Base-by-base conservation (phyloP, 129 eudicot genomes). In the Silybum marianum region DNA sequence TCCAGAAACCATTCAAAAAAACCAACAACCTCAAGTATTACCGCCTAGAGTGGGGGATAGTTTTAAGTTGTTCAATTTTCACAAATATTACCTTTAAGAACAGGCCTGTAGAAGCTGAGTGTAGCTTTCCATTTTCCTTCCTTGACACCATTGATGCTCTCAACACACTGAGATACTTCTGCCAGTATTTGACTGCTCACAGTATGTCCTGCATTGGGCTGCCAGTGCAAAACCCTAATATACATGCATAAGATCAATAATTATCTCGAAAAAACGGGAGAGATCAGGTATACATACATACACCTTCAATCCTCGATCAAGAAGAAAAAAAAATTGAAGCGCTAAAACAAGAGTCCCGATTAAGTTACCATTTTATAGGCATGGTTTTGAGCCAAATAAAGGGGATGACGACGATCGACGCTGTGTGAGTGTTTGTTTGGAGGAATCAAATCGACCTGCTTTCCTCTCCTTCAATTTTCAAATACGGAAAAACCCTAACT, bases 181-280 rank as follows among this genome's bases (percentile, higher is more conserved):
- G 89, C 84, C 34, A 95, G 90, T 78, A 95, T 89, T 65, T 90
- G 94, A 66, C 86, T 89, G 91, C 87, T 95, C 21, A 89, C 96
- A 0, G 97, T 88, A 18, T 91, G 82, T 2, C 98, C 97, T 3
- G 97, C 92, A 83, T 92, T 94, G 3, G 98, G 98, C 81, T 87
- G 93, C 98, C 97, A 94, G 80, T 90, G 96, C 75, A 94, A 88
- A 80, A 94, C 90, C 98, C 97, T 93, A 87, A 70, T n/a, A 23
- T 26, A 68, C 16, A 69, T 12, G 6, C 51, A 62, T 28, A 80
- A 21, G 46, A 19, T 78, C 65, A 36, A 13, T 66, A 24, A 40
- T 67, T 77, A 14, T 40, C 10, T 9, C 62, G 25, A 14, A 34
- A 19, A 76, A 23, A 75, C 30, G 26, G 69, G 71, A 62, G 7